Evolutionary conservation across 177 flowering plant genomes (phyloP).

Genomic region (Tripterygium wilfordii): DNA sequence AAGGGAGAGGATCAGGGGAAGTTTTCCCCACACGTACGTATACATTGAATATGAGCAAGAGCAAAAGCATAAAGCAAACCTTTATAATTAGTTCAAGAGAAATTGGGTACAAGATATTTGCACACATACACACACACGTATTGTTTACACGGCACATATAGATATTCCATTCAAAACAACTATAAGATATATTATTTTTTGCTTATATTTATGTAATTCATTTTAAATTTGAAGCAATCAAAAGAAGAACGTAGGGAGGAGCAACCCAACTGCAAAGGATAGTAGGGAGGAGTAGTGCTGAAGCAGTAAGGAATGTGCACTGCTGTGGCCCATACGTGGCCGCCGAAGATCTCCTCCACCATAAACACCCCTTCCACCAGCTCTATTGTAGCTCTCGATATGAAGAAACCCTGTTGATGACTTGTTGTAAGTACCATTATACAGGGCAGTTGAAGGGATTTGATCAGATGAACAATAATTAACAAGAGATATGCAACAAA

Average conservation of each 20-base stretch:
- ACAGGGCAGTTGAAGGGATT: neutral
- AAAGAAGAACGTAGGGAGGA: neutral
- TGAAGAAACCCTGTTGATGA: neutral
- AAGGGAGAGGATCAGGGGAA: too few species aligned
- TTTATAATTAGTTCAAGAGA: too few species aligned
- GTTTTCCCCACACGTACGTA: too few species aligned
- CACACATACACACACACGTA: too few species aligned
- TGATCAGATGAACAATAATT: constrained; percentile 3
- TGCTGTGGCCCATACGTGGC: neutral
- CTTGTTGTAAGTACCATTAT: neutral
- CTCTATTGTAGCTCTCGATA: neutral
- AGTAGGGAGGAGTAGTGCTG: neutral
- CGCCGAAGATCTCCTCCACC: constrained; percentile 10
- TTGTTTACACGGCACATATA: too few species aligned
- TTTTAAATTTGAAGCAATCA: neutral
- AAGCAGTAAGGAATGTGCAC: neutral
- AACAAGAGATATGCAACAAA: constrained; percentile 1
- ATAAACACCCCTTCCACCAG: constrained; percentile 2
- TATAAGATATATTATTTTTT: too few species aligned
- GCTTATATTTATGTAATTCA: too few species aligned
- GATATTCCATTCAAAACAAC: too few species aligned
- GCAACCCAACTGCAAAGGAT: neutral
- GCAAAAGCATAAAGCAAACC: too few species aligned
- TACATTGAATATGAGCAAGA: too few species aligned
- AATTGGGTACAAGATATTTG: too few species aligned